Percentiles rank a stretch among this genome's conserved stretches.
Conservation (phyloP, 129 eudicot species). For the Lactuca sativa region DNA sequence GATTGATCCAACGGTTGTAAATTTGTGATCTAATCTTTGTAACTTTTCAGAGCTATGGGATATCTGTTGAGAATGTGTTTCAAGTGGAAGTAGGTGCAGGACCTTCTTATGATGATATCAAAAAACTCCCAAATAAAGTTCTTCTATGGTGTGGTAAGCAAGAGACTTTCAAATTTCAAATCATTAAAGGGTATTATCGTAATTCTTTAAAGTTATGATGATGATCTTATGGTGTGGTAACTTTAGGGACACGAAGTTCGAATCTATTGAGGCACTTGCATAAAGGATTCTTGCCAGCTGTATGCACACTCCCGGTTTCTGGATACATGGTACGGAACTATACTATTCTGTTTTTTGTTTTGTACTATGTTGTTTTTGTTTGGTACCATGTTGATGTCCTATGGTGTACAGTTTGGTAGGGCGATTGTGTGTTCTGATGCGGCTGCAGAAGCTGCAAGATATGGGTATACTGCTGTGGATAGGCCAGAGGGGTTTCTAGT, state of each 20-base stretch:
- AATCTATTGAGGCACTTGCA: conserved; percentile 82
- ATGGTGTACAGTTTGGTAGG: conserved; percentile 66
- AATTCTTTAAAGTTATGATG: neutral
- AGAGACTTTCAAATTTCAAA: no score
- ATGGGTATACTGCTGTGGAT: conserved; percentile 79
- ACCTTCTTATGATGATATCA: conserved; percentile 73
- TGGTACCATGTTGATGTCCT: neutral
- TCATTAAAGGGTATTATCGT: neutral
- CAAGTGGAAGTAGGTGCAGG: conserved; percentile 66
- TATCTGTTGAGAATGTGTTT: conserved; percentile 58
- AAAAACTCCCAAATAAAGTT: conserved; percentile 73
- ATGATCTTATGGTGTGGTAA: neutral
- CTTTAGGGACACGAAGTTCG: conserved; percentile 72
- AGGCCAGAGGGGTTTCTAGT: conserved; percentile 89
- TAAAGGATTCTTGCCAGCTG: conserved; percentile 77
- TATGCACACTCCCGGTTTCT: conserved; percentile 72
- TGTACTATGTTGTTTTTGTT: neutral
- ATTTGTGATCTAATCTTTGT: neutral
- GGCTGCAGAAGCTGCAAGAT: conserved; percentile 89
- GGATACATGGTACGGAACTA: conserved; percentile 68
- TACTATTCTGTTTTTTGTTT: no score
- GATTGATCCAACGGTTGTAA: neutral
- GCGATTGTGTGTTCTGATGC: conserved; percentile 94
- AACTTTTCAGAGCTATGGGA: conserved; percentile 62
- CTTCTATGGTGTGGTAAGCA: conserved; percentile 89